phyloP scores from a whole-genome alignment of 2,329 filamentous ascomycete genomes.

The Pseudomassariella vexata region DNA sequence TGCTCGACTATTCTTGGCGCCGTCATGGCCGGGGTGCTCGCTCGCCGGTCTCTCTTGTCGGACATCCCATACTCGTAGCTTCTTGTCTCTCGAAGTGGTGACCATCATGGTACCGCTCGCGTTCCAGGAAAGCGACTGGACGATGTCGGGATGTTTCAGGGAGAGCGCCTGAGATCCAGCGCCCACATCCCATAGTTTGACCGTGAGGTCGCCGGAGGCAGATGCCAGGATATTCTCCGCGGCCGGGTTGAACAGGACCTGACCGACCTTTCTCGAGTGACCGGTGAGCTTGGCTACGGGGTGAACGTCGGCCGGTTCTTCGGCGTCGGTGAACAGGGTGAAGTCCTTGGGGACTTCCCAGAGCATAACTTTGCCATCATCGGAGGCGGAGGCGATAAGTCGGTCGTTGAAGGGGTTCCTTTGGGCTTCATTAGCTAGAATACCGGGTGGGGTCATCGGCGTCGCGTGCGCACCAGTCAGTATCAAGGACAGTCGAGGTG shows the following conservation, averaged over 20 bases:
- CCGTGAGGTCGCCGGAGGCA: conserved; percentile 86
- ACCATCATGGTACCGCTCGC: conserved; percentile 79
- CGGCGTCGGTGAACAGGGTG: conserved; percentile 75
- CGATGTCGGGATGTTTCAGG: conserved; percentile 83
- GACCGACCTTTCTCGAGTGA: conserved; percentile 92
- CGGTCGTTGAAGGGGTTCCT: conserved; percentile 97
- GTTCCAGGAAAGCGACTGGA: conserved; percentile 95
- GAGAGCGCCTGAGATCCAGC: conserved; percentile 68
- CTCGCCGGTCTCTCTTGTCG: conserved; percentile 85
- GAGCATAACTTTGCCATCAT: conserved; percentile 94
- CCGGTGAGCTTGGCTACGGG: conserved; percentile 79
- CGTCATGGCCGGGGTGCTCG: conserved; percentile 78
- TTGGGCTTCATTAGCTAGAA: conserved; percentile 24
- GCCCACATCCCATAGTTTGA: conserved; percentile 94
- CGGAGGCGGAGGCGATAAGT: conserved; percentile 86
- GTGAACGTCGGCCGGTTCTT: conserved; percentile 75
- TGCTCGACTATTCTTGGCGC: conserved; percentile 94
- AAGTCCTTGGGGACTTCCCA: conserved; percentile 93
- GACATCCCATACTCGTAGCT: conserved; percentile 94
- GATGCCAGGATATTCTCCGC: conserved; percentile 94
- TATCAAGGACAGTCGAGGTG: conserved; percentile 92
- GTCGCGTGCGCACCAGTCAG: conserved; percentile 69
- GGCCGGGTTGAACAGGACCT: conserved; percentile 95
- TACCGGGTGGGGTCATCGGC: conserved; percentile 8
- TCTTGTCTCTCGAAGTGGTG: conserved; percentile 97